These are phyloP conservation scores for Salix exigua DNA, from an alignment of 345 rosid species.

Conservation along the genomic window DNA sequence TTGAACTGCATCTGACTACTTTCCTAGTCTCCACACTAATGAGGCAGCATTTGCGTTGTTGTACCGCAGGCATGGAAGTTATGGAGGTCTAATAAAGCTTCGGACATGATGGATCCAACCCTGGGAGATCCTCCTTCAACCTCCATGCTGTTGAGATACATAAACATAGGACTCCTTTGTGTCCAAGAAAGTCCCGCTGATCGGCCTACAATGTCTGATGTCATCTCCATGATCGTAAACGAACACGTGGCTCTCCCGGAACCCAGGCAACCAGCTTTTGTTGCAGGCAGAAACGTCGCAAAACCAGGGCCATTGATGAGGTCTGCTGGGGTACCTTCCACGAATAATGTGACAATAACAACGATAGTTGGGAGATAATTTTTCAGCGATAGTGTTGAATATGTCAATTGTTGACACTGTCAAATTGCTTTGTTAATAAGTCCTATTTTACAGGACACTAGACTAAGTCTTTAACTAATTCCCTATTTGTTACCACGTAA, in stretches of 20 bases:
- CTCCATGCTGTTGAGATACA: background rate
- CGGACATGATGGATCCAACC: background rate
- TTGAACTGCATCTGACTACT: background rate
- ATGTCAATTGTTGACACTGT: no score
- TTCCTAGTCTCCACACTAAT: background rate
- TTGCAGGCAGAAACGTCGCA: background rate
- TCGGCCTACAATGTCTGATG: constrained; percentile 11
- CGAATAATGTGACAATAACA: background rate
- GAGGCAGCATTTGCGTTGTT: background rate
- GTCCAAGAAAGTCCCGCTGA: constrained; percentile 1
- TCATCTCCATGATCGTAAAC: background rate
- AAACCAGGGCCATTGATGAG: background rate
- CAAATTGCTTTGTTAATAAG: no score
- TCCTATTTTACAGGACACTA: no score
- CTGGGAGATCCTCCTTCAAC: background rate
- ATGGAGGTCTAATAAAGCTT: background rate
- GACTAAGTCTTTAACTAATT: no score
- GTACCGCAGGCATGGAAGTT: background rate
- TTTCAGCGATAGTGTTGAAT: no score
- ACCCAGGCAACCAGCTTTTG: constrained; percentile 6
- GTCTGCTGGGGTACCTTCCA: background rate
- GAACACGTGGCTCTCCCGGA: background rate
- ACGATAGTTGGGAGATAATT: background rate
- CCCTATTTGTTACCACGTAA: no score
- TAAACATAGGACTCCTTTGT: background rate